A percentile compares a stretch with the other conserved stretches of the same genome.
These are phyloP conservation scores for Ajuga chamaepitys DNA, from an alignment of 257 asterid species.

Conservation along the genomic window DNA sequence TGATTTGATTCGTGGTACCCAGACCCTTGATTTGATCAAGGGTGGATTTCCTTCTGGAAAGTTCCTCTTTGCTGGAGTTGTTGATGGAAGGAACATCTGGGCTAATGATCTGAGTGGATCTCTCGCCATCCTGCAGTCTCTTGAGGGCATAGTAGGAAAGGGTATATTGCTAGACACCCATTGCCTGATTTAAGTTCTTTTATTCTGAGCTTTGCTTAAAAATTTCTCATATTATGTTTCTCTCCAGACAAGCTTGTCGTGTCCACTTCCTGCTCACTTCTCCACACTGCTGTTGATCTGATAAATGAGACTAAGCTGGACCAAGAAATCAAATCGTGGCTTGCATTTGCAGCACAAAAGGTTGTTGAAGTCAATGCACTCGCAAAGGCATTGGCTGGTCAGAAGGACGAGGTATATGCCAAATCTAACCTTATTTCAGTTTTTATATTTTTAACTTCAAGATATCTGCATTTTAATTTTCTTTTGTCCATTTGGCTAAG, in stretches of 20 bases:
- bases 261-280: constrained; percentile 84
- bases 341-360: constrained; percentile 96
- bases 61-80: constrained; percentile 91
- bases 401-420: constrained; percentile 65
- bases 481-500: not conserved
- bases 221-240: not conserved
- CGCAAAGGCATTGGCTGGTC: constrained; percentile 80
- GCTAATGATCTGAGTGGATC: constrained; percentile 86
- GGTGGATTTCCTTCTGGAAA: constrained; percentile 81
- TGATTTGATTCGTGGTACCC: constrained; percentile 81
- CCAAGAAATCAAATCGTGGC: constrained; percentile 86
- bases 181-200: not conserved
- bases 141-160: constrained; percentile 85
- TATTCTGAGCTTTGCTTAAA: not conserved
- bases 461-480: not conserved
- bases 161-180: constrained; percentile 32
- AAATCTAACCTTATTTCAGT: not conserved
- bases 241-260: constrained; percentile 84
- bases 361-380: constrained; percentile 94
- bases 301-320: constrained; percentile 84
- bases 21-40: constrained; percentile 77
- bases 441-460: not conserved
- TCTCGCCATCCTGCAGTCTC: constrained; percentile 48
- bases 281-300: constrained; percentile 96
- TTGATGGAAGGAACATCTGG: constrained; percentile 99